Evolutionary conservation across 2,329 filamentous ascomycete genomes (phyloP).

Genomic region (Xylaria sp.): DNA sequence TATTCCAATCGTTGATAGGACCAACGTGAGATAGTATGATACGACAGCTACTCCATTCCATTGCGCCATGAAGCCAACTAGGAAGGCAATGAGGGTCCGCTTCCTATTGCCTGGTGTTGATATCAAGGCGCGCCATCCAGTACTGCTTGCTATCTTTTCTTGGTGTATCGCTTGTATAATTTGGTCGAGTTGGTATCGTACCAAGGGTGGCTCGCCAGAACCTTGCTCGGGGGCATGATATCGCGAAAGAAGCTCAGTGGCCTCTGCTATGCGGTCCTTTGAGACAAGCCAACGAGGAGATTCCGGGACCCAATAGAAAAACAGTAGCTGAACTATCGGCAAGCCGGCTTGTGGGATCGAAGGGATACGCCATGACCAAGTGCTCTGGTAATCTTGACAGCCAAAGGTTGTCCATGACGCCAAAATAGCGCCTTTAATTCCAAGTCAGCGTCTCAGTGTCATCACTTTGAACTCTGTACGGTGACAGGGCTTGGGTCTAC

Average conservation of each 20-base stretch:
- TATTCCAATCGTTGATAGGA: constrained; percentile 53
- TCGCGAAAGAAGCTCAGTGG: constrained; percentile 47
- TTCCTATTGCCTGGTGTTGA: constrained; percentile 40
- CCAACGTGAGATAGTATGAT: constrained; percentile 51
- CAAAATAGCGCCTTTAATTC: constrained; percentile 44
- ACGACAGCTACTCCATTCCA: constrained; percentile 52
- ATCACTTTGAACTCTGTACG: neutral
- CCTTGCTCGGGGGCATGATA: constrained; percentile 59
- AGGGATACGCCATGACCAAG: constrained; percentile 50
- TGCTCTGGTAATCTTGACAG: constrained; percentile 42
- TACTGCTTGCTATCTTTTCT: constrained; percentile 38
- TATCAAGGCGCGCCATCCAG: constrained; percentile 45
- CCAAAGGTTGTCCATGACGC: constrained; percentile 55
- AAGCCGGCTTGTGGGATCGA: constrained; percentile 48
- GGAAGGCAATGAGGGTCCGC: constrained; percentile 37
- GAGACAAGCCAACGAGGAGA: constrained; percentile 51
- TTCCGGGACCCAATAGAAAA: constrained; percentile 46
- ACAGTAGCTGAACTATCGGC: constrained; percentile 34
- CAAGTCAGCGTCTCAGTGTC: constrained; percentile 7
- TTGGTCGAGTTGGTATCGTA: constrained; percentile 22
- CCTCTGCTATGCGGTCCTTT: constrained; percentile 47
- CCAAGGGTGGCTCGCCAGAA: constrained; percentile 48
- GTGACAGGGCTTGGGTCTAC: neutral
- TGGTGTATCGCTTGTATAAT: constrained; percentile 16
- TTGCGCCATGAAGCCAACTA: constrained; percentile 40